These are phyloP conservation scores for Monocercomonoides exilis DNA, from an alignment of 78 protist species.

Conservation along the genomic window DNA sequence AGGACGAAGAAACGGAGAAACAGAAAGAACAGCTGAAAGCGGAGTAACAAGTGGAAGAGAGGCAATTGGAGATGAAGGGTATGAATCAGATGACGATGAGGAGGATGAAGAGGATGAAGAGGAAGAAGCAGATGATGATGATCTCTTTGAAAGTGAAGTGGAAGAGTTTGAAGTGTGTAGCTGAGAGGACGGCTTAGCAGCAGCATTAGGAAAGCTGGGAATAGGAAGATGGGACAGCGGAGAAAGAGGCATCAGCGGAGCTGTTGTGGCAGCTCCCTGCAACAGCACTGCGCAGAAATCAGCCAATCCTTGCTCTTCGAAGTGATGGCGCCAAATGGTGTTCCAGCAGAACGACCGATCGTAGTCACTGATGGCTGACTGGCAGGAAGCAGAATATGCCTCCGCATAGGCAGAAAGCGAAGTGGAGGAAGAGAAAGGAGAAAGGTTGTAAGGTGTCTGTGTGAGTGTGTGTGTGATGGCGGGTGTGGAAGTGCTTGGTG, in stretches of 20 bases:
- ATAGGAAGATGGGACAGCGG: too few species aligned
- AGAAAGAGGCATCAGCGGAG: background rate
- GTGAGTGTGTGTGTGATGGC: background rate
- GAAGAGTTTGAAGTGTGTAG: background rate
- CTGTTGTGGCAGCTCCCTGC: background rate
- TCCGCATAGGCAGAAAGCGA: too few species aligned
- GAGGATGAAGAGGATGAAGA: too few species aligned
- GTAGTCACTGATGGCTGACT: too few species aligned
- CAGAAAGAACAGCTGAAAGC: background rate
- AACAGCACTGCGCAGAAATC: background rate
- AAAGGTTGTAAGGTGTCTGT: background rate
- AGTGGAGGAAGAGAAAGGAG: background rate
- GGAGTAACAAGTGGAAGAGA: background rate
- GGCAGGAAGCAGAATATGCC: too few species aligned
- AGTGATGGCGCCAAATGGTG: background rate
- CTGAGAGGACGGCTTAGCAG: too few species aligned
- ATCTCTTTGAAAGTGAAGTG: background rate
- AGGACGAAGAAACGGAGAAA: background rate
- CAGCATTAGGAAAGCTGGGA: too few species aligned
- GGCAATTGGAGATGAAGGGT: background rate
- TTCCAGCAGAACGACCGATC: background rate
- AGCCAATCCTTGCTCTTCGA: background rate
- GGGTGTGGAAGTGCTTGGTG: background rate
- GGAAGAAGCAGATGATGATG: too few species aligned
- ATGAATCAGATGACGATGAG: too few species aligned